Base-by-base conservation (phyloP, 306 rosid genomes). In the Ziziphus jujuba region DNA sequence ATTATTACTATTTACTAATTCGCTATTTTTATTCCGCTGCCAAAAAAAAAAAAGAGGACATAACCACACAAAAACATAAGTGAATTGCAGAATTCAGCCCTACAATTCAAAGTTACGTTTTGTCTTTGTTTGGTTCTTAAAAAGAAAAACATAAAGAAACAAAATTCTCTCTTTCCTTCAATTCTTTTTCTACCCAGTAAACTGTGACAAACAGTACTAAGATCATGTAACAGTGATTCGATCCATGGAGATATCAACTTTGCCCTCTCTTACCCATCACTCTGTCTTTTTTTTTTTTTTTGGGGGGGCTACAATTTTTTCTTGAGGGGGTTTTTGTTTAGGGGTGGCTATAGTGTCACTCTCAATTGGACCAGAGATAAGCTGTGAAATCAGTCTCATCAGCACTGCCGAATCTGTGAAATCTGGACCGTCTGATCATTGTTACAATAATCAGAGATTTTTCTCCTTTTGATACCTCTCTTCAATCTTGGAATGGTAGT, bases 91-190 rank as follows among this genome's bases (percentile, higher is more conserved):
- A 40, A 6, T 0, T 40, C 7, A 20, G 66, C 78, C 72, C 82
- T 33, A 71, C 84, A 76, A 58, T 79, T 79, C 88, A 77, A 85
- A 89, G 87, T 75, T 62, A 55, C 60, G 84, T 72, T 79, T 87
- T 90, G 93, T 92, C 98, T 67, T 85, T 69, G 83, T 77, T 85
- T 85, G 80, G 69, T 62, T 73, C 77, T 85, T 50, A 66, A 65
- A 36, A 44, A 71, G 64, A n/a, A n/a, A n/a, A 83, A 69, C 63
- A 73, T 34, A 57, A 59, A 59, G 34, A 69, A 73, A 71, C 73
- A 72, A 73, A 70, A 65, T 52, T 16, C 72, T 60, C 65, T 31
- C 35, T 54, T 50, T 57, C 20, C 63, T 9, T 61, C 35, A 47
- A 74, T 40, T 73, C 74, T 60, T 72, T 36, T 43, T 13, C 59